Base-by-base conservation (phyloP, 2,329 filamentous ascomycete genomes). In the Hymenoscyphus infarciens region DNA sequence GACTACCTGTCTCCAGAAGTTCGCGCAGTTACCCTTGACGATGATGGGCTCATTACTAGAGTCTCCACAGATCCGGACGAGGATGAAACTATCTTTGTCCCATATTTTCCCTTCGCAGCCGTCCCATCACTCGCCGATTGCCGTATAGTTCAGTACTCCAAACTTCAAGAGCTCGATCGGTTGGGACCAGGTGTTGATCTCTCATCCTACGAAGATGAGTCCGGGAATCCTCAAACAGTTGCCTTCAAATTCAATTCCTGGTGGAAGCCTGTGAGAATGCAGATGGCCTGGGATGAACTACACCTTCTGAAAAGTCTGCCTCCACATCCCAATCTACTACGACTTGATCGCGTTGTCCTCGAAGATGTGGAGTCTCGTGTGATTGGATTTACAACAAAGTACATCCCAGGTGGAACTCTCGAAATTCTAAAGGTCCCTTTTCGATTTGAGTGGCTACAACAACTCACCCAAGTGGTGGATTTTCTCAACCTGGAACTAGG, bases 351-450 rank as follows among this genome's bases (percentile, higher is more conserved):
- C 39, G 65, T 78, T 8, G 71, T 77, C 13, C 31, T 77, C 0
- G 75, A 77, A 29, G 70, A 70, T 60, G 52, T 76, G 0, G 68
- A 72, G n/a, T 72, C 69, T 13, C 56, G 63, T n/a, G 69, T 76
- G 0, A 71, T 78, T 35, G 77, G 77, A 10, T 79, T 77, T 62
- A 78, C 77, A 11, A 74, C 56, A 22, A 57, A 60, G 10, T 76
- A 71, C 58, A 69, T 78, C 10, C 68, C 74, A n/a, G 75, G 75
- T 19, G 75, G 75, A 13, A 76, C 68, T 1, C 64, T 76, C 10
- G 64, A 68, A 1, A 76, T 72, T 59, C 64, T 52, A 45, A 68
- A 70, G 2, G 69, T 73, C 8, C 60, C 70, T 1, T 79, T 78
- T 59, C 73, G 71, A 64, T 66, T 79, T 0, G 52, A 72, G 4